Base-by-base conservation (phyloP, 768 basidiomycete species). In the Lactarius pseudohatsudake region DNA sequence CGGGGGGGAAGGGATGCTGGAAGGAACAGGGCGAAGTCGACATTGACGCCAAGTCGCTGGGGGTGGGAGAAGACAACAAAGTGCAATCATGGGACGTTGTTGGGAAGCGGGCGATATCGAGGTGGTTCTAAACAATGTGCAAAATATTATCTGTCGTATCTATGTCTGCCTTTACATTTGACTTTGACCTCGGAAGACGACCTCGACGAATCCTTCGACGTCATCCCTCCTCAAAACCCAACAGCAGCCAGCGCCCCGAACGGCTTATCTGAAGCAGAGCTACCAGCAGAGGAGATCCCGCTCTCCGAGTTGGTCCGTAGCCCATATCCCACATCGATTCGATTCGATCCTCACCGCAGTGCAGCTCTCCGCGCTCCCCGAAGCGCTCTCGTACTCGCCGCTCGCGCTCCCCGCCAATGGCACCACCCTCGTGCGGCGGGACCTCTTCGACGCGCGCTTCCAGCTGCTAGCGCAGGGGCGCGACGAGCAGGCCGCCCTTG, bases 391-490 rank as follows among this genome's bases (percentile, higher is more conserved):
- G 0, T 95, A 89, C 74, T 94, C 96, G 0, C 87, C 91, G 3
- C 70, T 95, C 16, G 72, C 76, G 3, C 76, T 90, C 4, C 83
- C 86, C 2, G 73, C 62, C 0, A 13, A 6, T 18, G 10, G 22
- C 11, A 75, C 79, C 0, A 71, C 74, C 0, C 78, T 98, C 32
- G 78, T 86, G 4, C 86, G 94, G 16, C 83, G 96, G 65, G 96
- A 98, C 76, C 80, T 98, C 6, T 98, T 94, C 73, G 96, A 99
- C 76, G 96, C 92, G 0, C 86, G 95, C n/a, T 97, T 96, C 75
- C 96, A 98, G 75, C 79, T 97, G 32, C 91, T 94, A 53, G 83
- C 89, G 3, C 84, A 87, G 64, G 77, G 75, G 30, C 34, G 40
- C 28, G 69, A 64, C 63, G 56, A 58, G 40, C 62, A 59, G 67